Evolutionary conservation across 192 early-diverging fungal species (phyloP).

Genomic region (Coemansia sp.): DNA sequence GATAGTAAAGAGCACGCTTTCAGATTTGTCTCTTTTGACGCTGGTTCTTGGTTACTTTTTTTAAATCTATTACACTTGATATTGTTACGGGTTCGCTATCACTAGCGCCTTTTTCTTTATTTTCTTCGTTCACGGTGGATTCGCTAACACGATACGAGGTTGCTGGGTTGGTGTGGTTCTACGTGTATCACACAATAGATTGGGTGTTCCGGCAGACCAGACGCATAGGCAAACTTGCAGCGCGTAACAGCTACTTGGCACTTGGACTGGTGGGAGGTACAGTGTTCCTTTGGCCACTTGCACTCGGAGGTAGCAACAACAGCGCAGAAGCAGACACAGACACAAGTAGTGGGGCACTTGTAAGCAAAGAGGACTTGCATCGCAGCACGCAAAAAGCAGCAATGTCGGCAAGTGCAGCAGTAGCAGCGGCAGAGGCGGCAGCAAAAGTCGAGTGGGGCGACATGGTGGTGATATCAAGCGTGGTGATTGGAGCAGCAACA

Average conservation of each 20-base stretch:
- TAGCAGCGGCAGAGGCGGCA: constrained; percentile 9
- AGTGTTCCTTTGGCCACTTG: constrained; percentile 4
- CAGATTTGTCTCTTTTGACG: no score
- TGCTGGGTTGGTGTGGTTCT: constrained; percentile 48
- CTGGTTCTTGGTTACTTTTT: no score
- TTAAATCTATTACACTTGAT: no score
- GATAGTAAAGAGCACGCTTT: no score
- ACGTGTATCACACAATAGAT: constrained; percentile 47
- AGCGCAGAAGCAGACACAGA: not conserved
- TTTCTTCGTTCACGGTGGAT: constrained; percentile 8
- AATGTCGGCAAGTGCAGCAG: constrained; percentile 8
- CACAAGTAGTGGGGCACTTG: not conserved
- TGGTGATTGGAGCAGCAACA: constrained; percentile 48
- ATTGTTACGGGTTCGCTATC: not conserved
- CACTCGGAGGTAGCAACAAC: not conserved
- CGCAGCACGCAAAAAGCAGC: constrained; percentile 5
- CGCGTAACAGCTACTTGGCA: constrained; percentile 22
- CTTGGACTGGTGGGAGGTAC: constrained; percentile 22
- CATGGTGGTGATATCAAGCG: constrained; percentile 51
- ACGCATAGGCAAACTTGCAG: constrained; percentile 16
- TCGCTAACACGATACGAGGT: constrained; percentile 32
- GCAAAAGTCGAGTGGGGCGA: constrained; percentile 49
- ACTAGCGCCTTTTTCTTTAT: not conserved
- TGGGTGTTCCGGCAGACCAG: constrained; percentile 41
- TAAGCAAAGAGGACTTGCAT: not conserved